Evolutionary conservation across 345 rosid genomes (phyloP), one percentile per base, ranked within the genome.

Genomic region (Citrus unshiu): DNA sequence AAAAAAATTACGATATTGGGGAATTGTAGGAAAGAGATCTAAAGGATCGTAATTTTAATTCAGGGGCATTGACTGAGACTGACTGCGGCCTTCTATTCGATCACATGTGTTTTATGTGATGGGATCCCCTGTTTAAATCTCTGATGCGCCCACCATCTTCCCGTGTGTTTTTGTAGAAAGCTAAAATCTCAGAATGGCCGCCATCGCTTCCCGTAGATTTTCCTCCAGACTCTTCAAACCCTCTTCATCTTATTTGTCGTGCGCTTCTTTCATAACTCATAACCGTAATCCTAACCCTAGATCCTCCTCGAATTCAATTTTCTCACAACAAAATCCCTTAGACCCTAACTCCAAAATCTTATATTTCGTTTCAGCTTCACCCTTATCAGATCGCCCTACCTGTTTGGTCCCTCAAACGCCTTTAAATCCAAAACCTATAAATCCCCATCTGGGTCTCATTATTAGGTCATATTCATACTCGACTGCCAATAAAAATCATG

Each of bases 161-260:
- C 58, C 21, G 6, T 27, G 16, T 43, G 51, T 3, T 9, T 37
- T 12, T 13, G 65, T 2, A 59, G 22, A 12, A 35, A 32, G 22
- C n/a, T 12, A 5, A 19, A 35, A 10, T 39, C 39, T 68, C 27
- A 49, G 62, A 68, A 73, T 78, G 67, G 79, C 81, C 22, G 78
- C 71, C 21, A 66, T 75, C 49, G 65, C 75, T 64, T 70, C 70
- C 13, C 83, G 83, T 32, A 37, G 65, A 25, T 7, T 77, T 9
- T 24, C 70, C 25, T 73, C 62, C 0, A 70, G 34, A 10, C 54
- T 75, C 37, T 61, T 79, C 19, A 66, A 54, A 39, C 73, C 49
- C 30, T 62, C 64, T 74, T 34, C 32, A 35, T 32, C 74, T 1
- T 16, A 29, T 27, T 37, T 71, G 32, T 51, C 75, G 9, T 54